Evolutionary conservation across 2,329 filamentous ascomycete species (phyloP), one percentile per base, ranked within the genome.

Genomic region (Aureobasidium zeae): DNA sequence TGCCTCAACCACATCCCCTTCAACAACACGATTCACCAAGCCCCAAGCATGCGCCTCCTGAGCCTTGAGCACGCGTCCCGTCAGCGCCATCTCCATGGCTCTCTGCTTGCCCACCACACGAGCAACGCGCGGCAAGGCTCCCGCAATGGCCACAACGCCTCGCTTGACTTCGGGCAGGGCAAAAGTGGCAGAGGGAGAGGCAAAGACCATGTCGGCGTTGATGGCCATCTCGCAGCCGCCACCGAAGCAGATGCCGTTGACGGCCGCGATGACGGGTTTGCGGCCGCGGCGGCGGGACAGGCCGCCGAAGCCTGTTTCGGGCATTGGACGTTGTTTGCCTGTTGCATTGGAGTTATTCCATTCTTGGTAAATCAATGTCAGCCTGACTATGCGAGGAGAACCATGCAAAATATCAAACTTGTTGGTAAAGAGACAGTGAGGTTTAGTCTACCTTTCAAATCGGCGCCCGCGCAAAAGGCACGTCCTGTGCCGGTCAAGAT

Each of bases 151-250:
- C 3, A 81, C 75, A 6, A 86, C 81, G 5, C 83, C 83, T 42
- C 78, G 71, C 49, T 73, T 76, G 2, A 81, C 80, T 62, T 87
- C 84, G 0, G 84, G 83, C 5, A 88, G 67, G 1, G 72, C 75
- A 56, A 89, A 87, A 19, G 62, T 65, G 0, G 82, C 81, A 10
- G 58, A 55, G 3, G 63, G 57, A 2, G 70, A 65, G 3, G 83
- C 81, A 22, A 88, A 60, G 2, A 86, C 72, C 45, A 89, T 64
- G 65, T 91, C 85, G 50, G 73, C 75, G 61, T 86, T 86, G 36
- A 82, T 66, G 10, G 77, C 71, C 65, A 87, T 85, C 66, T 89
- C 84, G 62, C 83, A 79, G 2, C 83, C 84, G 42, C 83, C 84
- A 25, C 84, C 84, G 33, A 84, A 71, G 46, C 81, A 83, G 13